Evolutionary conservation across 352 stramenopile genomes (phyloP).

Genomic region (Thraustochytrium sp.): DNA sequence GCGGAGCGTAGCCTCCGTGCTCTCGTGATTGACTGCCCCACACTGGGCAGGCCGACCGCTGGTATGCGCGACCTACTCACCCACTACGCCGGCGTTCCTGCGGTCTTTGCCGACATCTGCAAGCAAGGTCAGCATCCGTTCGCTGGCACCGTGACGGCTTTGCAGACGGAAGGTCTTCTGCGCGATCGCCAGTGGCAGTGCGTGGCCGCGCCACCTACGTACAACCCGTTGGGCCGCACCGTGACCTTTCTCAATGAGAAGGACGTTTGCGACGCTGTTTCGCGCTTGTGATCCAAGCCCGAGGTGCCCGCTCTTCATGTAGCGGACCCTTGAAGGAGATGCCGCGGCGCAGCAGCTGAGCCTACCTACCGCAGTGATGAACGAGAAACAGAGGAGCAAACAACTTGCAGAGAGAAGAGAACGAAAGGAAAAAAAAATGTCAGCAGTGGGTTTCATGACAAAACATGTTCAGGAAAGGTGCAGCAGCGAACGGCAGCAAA

Average conservation of each 20-base stretch:
- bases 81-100: slow-evolving; percentile 48
- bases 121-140: slow-evolving; percentile 62
- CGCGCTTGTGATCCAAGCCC: too few relatives aligned
- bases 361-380: too few relatives aligned
- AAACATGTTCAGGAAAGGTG: too few relatives aligned
- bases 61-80: slow-evolving; percentile 49
- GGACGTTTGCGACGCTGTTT: slow-evolving; percentile 53
- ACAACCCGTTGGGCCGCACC: slow-evolving; percentile 64
- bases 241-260: slow-evolving; percentile 64
- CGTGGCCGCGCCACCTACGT: slow-evolving; percentile 58
- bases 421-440: too few relatives aligned
- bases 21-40: slow-evolving; percentile 64
- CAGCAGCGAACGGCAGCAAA: too few relatives aligned
- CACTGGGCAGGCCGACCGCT: slow-evolving; percentile 8
- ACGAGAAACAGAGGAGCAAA: too few relatives aligned
- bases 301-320: too few relatives aligned
- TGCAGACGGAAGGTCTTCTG: slow-evolving; percentile 52
- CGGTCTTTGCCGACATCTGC: slow-evolving; percentile 69
- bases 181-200: slow-evolving; percentile 55
- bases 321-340: too few relatives aligned
- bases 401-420: too few relatives aligned
- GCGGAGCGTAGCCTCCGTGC: slow-evolving; percentile 51
- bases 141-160: slow-evolving; percentile 53
- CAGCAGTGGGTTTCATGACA: too few relatives aligned
- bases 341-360: too few relatives aligned